Base-by-base conservation (phyloP, 2,329 filamentous ascomycete genomes). In the Aspergillus niger region DNA sequence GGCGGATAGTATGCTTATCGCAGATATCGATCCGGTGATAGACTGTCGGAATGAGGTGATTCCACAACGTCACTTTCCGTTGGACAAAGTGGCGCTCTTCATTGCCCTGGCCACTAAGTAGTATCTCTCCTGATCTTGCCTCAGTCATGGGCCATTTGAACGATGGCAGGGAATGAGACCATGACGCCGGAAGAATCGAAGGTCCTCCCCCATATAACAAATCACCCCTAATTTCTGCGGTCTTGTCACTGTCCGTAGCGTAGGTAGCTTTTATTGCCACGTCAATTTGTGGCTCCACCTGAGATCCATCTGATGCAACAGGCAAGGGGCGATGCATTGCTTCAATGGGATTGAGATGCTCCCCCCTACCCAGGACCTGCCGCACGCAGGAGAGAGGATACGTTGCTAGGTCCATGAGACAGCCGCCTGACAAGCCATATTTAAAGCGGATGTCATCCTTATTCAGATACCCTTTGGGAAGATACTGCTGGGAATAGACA, bases 361-460 rank as follows among this genome's bases (percentile, higher is more conserved):
- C 76, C 5, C 65, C 65, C 0, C 70, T 73, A 15, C 26, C 28
- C 50, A 80, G 77, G n/a, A 81, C 69, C 22, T 72, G 62, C 3
- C 81, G 73, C 26, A 83, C 55, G 55, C 17, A 70, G 65, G 11
- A 76, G 65, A 81, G 64, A 13, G 66, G 68, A 61, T 83, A 83
- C 13, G 74, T 78, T 1, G 80, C 77, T 55, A 66, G 53, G 39
- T 67, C 68, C 63, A 72, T 69, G 56, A 78, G 64, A 4, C 74
- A 70, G 17, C 80, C 80, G 8, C 80, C 81, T 1, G 76, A 72
- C 0, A 83, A 70, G 2, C 72, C 69, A 57, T 77, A 82, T 6
- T 73, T 63, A 62, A 76, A 83, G 3, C 78, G 73, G 60, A 83
- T 82, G 64, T 83, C 75, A 53, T 80, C 74, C 3, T 71, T 64